Percentiles rank a stretch among this genome's conserved stretches.
Conservation (phyloP, 2,329 filamentous ascomycete species). For the Ophiosphaerella korrae region DNA sequence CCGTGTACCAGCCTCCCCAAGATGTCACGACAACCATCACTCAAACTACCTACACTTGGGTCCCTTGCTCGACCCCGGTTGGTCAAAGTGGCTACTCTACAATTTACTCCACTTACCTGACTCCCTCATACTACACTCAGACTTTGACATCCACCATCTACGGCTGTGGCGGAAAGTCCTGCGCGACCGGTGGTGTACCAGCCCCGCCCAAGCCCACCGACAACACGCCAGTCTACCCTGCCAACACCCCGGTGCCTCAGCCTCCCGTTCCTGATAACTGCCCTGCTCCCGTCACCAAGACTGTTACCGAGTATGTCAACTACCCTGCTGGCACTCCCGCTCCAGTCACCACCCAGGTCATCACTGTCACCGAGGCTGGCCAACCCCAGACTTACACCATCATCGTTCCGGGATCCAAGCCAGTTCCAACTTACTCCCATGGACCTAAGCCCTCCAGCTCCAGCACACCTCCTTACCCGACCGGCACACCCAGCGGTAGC, state of each 20-base stretch:
- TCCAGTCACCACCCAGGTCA: conserved; percentile 31
- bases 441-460: conserved; percentile 17
- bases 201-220: neutral
- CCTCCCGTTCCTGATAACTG: conserved; percentile 17
- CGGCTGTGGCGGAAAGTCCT: conserved; percentile 17
- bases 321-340: conserved; percentile 13
- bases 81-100: conserved; percentile 34
- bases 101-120: conserved; percentile 49
- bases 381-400: conserved; percentile 28
- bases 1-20: conserved; percentile 10
- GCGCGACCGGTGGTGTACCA: conserved; percentile 1
- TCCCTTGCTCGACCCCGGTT: conserved; percentile 46
- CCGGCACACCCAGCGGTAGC: conserved; percentile 6
- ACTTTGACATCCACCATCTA: conserved; percentile 37
- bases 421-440: conserved; percentile 9
- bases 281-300: conserved; percentile 37
- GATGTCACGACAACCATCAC: conserved; percentile 39
- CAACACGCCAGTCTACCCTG: conserved; percentile 6
- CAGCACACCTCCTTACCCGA: conserved; percentile 29
- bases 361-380: conserved; percentile 35
- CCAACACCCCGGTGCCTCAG: neutral
- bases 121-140: conserved; percentile 37
- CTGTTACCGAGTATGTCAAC: conserved; percentile 18
- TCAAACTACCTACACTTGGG: conserved; percentile 41
- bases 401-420: conserved; percentile 18